Percentiles rank a stretch among this genome's conserved stretches.
Evolutionary conservation across 108 stramenopile genomes (phyloP).

Genomic region (Epithemia pelagica): DNA sequence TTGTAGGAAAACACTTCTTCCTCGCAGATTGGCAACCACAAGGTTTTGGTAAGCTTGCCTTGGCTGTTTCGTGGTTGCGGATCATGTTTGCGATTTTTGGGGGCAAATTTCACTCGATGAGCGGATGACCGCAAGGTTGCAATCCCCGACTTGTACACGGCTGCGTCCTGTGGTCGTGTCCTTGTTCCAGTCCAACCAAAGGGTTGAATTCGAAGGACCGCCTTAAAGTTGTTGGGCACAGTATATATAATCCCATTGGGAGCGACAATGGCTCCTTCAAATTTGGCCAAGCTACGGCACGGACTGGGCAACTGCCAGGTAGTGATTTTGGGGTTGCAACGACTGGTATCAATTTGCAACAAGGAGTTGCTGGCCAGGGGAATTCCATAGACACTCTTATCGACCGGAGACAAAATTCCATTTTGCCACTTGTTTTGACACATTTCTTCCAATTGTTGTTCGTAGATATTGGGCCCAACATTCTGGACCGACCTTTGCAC

Average conservation of each 20-base stretch:
- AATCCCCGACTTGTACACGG: constrained; percentile 66
- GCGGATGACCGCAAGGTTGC: constrained; percentile 73
- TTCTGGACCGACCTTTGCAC: constrained; percentile 15
- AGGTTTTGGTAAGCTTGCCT: constrained; percentile 48
- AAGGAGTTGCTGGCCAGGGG: constrained; percentile 64
- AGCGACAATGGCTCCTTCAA: constrained; percentile 69
- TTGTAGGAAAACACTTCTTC: constrained; percentile 46
- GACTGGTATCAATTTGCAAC: constrained; percentile 38
- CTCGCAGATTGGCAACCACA: constrained; percentile 55
- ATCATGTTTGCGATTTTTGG: constrained; percentile 56
- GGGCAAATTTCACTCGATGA: constrained; percentile 70
- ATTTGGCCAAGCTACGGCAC: constrained; percentile 50
- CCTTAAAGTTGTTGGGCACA: constrained; percentile 65
- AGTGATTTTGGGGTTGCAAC: constrained; percentile 32
- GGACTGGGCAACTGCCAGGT: constrained; percentile 53
- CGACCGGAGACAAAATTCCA: constrained; percentile 44
- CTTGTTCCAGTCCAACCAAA: background rate
- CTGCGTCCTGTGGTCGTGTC: constrained; percentile 1
- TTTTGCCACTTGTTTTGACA: constrained; percentile 90
- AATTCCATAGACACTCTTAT: constrained; percentile 80
- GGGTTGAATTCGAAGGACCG: constrained; percentile 69
- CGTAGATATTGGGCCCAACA: constrained; percentile 65
- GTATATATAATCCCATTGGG: constrained; percentile 61
- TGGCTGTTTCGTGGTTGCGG: constrained; percentile 47
- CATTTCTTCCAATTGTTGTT: constrained; percentile 43